Evolutionary conservation across 768 basidiomycete genomes (phyloP), one percentile per base, ranked within the genome.

Genomic region (Daedaleopsis nitida): DNA sequence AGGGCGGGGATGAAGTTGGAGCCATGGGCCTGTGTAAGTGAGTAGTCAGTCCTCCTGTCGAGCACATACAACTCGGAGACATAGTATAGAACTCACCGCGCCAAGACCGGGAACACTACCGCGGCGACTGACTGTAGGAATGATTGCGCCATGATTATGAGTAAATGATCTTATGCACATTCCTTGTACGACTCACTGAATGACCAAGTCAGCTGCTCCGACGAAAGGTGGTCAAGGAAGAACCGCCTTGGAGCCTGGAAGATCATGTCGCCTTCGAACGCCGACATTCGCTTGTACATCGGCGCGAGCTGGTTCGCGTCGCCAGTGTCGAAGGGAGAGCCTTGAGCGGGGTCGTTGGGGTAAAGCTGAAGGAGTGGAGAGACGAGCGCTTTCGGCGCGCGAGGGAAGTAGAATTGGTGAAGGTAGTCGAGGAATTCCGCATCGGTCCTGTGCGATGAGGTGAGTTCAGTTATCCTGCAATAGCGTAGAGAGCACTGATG

Each of bases 241-340:
- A 61, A 80, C 2, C 82, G 69, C 16, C 83, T 69, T 47, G 83
- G 79, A 0, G 73, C 80, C 56, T 85, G 80, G 71, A 85, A 83
- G 0, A 78, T 71, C 32, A 70, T 65, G 60, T 86, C 85, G 0
- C 83, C 83, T 50, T 75, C 73, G 62, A 85, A 70, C 0, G 83
- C 77, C 9, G 83, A 76, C 11, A 84, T 63, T 2, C 83, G 74
- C 65, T 86, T 86, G 70, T 74, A 84, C 59, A 84, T 77, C 0
- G 81, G 78, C 83, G 55, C 74, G 74, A 84, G 49, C 1, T 74
- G 75, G 55, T 85, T 83, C n/a, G 76, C 60, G 43, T 68, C 32
- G 0, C 78, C 76, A 0, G 85, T 86, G 55, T 75, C 75, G 58
- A 81, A 86, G 0, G 84, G 85, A 0, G 82, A 85, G 19, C 85